Percentiles rank a stretch among this genome's conserved stretches.
phyloP scores from a whole-genome alignment of 2,329 filamentous ascomycete species.

The Diaporthe eres region DNA sequence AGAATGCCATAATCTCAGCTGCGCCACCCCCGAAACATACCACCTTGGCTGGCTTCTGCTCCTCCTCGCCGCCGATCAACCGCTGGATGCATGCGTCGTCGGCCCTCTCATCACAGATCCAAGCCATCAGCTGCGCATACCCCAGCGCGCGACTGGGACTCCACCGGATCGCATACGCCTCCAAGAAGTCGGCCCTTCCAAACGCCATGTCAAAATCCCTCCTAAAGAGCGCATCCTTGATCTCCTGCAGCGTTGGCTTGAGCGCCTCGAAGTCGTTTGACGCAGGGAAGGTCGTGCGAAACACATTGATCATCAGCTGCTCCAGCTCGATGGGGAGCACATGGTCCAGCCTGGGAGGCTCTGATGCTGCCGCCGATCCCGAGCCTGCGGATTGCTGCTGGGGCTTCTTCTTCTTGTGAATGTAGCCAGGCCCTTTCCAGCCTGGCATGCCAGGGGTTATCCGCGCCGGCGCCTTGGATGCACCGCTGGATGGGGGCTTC shows the following conservation, averaged over 20 bases:
- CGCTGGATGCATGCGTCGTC: conserved; percentile 38
- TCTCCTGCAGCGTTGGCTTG: conserved; percentile 76
- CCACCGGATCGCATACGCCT: conserved; percentile 91
- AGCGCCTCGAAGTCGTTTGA: conserved; percentile 64
- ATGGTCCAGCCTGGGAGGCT: conserved; percentile 15
- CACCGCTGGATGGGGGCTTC: conserved; percentile 28
- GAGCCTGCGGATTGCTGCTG: background rate
- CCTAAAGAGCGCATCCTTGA: conserved; percentile 89
- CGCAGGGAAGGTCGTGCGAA: conserved; percentile 73
- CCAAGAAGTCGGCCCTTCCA: conserved; percentile 76
- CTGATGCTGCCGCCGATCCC: background rate
- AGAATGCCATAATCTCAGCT: conserved; percentile 72
- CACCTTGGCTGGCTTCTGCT: conserved; percentile 51
- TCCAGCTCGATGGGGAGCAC: conserved; percentile 30
- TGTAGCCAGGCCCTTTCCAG: conserved; percentile 35
- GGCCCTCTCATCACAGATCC: conserved; percentile 53
- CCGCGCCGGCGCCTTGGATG: conserved; percentile 20
- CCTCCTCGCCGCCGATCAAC: conserved; percentile 23
- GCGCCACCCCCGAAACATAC: conserved; percentile 70
- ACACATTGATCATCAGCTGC: conserved; percentile 74
- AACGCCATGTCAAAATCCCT: conserved; percentile 89
- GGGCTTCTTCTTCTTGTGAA: conserved; percentile 28
- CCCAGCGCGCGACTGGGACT: conserved; percentile 88
- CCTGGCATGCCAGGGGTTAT: conserved; percentile 27
- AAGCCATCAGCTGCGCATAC: conserved; percentile 74